A percentile compares a stretch with the other conserved stretches of the same genome.
These are phyloP conservation scores for Ceriops zippeliana DNA, from an alignment of 345 rosid species.

Conservation along the genomic window DNA sequence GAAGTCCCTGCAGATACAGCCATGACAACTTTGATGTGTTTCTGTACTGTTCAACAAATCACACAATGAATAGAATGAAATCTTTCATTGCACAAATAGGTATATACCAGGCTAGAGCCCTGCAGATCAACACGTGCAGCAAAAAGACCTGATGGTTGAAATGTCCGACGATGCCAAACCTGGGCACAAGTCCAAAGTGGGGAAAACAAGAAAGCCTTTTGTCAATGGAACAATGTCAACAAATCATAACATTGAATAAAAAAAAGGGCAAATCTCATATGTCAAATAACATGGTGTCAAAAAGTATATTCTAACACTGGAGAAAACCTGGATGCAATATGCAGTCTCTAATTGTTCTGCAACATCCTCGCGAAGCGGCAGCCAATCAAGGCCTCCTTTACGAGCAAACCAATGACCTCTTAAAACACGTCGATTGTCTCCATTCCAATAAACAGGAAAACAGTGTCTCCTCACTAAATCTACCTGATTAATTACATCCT, in stretches of 20 bases:
- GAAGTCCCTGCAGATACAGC: constrained; percentile 61
- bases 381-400: constrained; percentile 93
- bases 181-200: constrained; percentile 28
- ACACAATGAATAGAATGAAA: constrained; percentile 10
- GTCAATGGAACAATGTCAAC: neutral
- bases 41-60: constrained; percentile 2
- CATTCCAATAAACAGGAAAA: constrained; percentile 95
- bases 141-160: constrained; percentile 90
- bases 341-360: constrained; percentile 89
- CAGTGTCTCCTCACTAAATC: constrained; percentile 78
- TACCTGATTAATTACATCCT: constrained; percentile 48
- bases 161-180: constrained; percentile 97
- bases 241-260: constrained; percentile 4
- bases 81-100: constrained; percentile 10
- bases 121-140: constrained; percentile 96
- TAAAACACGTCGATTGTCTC: constrained; percentile 90
- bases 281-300: neutral
- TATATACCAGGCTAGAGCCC: constrained; percentile 65
- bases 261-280: neutral
- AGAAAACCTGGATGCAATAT: constrained; percentile 62
- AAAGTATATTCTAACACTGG: neutral
- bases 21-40: constrained; percentile 7
- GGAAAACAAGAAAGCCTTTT: neutral
- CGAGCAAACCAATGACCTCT: constrained; percentile 99
- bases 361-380: constrained; percentile 89